A percentile compares a stretch with the other conserved stretches of the same genome.
Conservation (phyloP, 768 basidiomycete genomes). For the Boletus tylopilopsis region DNA sequence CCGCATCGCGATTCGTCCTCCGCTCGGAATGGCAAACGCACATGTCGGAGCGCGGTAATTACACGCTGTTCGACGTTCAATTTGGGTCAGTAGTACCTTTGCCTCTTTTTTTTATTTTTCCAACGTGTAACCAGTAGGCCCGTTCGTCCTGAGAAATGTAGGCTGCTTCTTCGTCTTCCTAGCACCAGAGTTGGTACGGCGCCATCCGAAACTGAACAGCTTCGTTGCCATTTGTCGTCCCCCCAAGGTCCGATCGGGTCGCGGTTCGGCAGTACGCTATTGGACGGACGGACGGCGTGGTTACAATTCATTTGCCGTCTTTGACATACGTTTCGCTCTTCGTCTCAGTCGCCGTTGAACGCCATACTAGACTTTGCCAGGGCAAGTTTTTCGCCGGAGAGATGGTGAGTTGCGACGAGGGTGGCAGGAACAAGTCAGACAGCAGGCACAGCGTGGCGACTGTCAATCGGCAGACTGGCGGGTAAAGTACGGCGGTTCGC, state of each 20-base stretch:
- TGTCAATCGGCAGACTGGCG: too few relatives aligned
- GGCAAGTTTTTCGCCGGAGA: too few relatives aligned
- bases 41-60: conserved; percentile 4
- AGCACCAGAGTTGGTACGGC: not conserved
- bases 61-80: not conserved
- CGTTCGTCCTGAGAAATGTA: too few relatives aligned
- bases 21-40: not conserved
- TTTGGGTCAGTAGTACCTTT: too few relatives aligned
- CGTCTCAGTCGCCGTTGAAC: not conserved
- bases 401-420: too few relatives aligned
- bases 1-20: too few relatives aligned
- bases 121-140: too few relatives aligned
- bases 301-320: not conserved
- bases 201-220: not conserved
- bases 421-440: not conserved
- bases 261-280: not conserved
- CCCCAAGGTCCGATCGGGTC: conserved; percentile 7
- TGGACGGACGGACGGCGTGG: not conserved
- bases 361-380: too few relatives aligned
- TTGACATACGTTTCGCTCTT: not conserved
- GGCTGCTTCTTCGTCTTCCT: too few relatives aligned
- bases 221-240: not conserved
- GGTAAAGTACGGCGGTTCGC: not conserved
- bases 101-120: too few relatives aligned
- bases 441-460: not conserved